A percentile compares a stretch with the other conserved stretches of the same genome.
These are phyloP conservation scores for Cucurbita pepo DNA, from an alignment of 306 rosid genomes.

Conservation along the genomic window DNA sequence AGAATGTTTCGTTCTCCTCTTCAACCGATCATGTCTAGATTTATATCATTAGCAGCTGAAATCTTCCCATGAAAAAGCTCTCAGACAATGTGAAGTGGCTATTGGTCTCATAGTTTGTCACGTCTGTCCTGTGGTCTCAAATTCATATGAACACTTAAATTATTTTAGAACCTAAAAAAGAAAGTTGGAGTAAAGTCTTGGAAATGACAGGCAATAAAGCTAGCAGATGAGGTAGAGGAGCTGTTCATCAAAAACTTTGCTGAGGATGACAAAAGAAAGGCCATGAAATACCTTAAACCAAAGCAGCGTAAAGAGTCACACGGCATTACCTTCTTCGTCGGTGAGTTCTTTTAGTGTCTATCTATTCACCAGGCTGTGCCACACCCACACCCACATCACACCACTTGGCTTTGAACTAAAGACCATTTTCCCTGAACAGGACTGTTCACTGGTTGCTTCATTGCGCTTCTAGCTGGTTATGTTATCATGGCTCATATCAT, in stretches of 20 bases:
- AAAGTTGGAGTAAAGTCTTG: conserved; percentile 2
- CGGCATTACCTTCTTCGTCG: conserved; percentile 74
- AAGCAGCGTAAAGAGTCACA: conserved; percentile 70
- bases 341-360: conserved; percentile 26
- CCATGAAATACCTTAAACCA: conserved; percentile 92
- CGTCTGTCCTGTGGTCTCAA: conserved; percentile 26
- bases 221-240: conserved; percentile 77
- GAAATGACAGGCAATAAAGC: conserved; percentile 54
- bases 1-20: too few relatives aligned
- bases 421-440: conserved; percentile 34
- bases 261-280: conserved; percentile 65
- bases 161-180: not conserved
- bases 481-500: conserved; percentile 77
- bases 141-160: conserved; percentile 15
- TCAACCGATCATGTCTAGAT: conserved; percentile 19
- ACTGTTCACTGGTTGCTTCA: conserved; percentile 63
- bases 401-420: conserved; percentile 35
- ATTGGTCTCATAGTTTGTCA: conserved; percentile 25
- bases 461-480: conserved; percentile 71
- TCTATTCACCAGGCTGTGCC: not conserved
- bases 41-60: conserved; percentile 31
- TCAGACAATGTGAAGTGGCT: conserved; percentile 64
- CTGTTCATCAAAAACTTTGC: conserved; percentile 53
- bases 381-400: conserved; percentile 19
- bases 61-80: conserved; percentile 19